Evolutionary conservation across 805 yeast species (phyloP), one percentile per base, ranked within the genome.

Genomic region (Metschnikowia bowlesiae): DNA sequence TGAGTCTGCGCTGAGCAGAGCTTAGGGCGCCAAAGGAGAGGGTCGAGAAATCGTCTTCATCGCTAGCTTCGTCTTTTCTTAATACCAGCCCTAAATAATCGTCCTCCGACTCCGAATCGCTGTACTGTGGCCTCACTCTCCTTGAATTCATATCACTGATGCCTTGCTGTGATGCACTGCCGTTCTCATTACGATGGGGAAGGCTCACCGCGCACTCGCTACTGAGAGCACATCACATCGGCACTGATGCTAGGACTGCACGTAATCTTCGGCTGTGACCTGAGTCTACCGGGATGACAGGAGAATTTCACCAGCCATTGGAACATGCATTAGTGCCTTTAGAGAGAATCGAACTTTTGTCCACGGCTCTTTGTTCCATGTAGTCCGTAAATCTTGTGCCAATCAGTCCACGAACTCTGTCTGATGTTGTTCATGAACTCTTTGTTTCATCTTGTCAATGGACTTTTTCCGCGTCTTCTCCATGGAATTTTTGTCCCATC

Each of bases 11-110:
- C 58, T 83, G 87, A 3, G 89, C 88, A 7, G 75, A 65, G 59
- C 79, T 81, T 52, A 85, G 66, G 5, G 87, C 78, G 1, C 85
- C 88, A 70, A 85, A 84, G 7, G 89, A 82, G n/a, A 83, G 55
- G 5, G 78, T 72, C 8, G 71, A 68, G 50, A 80, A 53, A 48
- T 79, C 87, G 53, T 75, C 83, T 47, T 65, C 62, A 6, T 65
- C 61, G 8, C 58, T 64, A n/a, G 38, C 35, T 6, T 52, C 44
- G 8, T 37, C 50, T 8, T 35, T 36, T 32, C 37, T 53, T 30
- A 57, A 50, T 9, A 57, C 53, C n/a, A 50, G 44, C n/a, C 57
- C 61, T 37, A 57, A 52, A 42, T 52, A 49, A 39, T 57, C 61
- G 4, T 57, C 56, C 30, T 57, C 61, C 9, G 59, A 55, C 33